These are phyloP conservation scores for Pleurostoma richardsiae DNA, from an alignment of 2,329 filamentous ascomycete genomes.

Conservation along the genomic window DNA sequence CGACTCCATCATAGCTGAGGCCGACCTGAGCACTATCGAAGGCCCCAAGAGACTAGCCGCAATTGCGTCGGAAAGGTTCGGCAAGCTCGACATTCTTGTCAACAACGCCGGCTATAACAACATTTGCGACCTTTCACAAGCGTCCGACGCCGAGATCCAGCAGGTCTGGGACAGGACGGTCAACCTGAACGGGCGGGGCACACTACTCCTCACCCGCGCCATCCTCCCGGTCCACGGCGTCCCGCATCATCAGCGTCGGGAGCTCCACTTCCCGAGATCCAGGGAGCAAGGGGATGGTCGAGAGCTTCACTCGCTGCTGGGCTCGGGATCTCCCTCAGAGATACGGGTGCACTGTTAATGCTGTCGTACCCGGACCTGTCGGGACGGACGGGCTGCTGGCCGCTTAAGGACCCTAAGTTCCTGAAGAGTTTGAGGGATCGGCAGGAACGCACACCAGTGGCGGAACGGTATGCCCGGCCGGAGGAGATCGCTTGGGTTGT, in stretches of 20 bases:
- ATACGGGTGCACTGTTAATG: slow-evolving; percentile 2
- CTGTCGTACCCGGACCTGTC: not conserved
- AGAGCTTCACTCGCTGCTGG: slow-evolving; percentile 9
- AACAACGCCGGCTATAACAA: slow-evolving; percentile 1
- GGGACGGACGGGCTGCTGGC: not conserved
- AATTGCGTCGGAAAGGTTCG: not conserved
- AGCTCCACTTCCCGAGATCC: slow-evolving; percentile 7
- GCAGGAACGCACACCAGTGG: not conserved
- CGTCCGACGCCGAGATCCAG: not conserved
- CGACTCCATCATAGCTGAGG: slow-evolving; percentile 30
- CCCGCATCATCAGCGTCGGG: slow-evolving; percentile 9
- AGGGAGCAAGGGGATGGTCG: slow-evolving; percentile 7
- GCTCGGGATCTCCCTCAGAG: slow-evolving; percentile 14
- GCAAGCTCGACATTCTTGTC: slow-evolving; percentile 1
- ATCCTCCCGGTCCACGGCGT: not conserved
- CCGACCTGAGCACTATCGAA: slow-evolving; percentile 30
- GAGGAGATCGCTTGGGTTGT: slow-evolving; percentile 1
- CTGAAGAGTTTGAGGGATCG: not conserved
- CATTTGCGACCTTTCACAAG: not conserved
- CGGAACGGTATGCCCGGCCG: not conserved
- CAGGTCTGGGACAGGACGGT: not conserved
- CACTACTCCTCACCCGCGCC: slow-evolving; percentile 1
- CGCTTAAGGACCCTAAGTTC: not conserved
- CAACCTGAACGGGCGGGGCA: slow-evolving; percentile 3
- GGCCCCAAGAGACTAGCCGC: slow-evolving; percentile 24